These are phyloP conservation scores for Pseudogymnoascus verrucosus DNA, from an alignment of 2,329 filamentous ascomycete species.

Conservation along the genomic window DNA sequence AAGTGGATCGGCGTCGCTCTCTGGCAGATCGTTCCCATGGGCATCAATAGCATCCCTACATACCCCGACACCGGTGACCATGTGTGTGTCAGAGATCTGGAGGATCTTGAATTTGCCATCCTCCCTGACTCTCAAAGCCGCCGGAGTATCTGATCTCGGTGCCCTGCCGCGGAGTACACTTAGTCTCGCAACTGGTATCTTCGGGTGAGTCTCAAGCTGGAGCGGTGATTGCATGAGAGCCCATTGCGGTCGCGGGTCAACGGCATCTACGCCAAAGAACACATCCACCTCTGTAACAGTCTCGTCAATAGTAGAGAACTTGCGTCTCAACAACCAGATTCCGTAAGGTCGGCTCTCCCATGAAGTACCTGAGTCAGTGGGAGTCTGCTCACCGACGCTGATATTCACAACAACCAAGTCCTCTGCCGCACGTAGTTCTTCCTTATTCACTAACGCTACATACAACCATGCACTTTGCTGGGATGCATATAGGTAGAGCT, in stretches of 20 bases:
- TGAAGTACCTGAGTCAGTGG: conserved; percentile 41
- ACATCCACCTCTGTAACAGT: conserved; percentile 60
- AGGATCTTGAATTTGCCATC: neutral
- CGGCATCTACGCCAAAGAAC: conserved; percentile 63
- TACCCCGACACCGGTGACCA: conserved; percentile 75
- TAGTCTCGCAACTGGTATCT: conserved; percentile 31
- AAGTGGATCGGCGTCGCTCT: conserved; percentile 80
- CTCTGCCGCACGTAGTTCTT: neutral
- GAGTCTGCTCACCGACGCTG: conserved; percentile 30
- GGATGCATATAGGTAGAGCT: neutral
- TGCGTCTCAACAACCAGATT: conserved; percentile 50
- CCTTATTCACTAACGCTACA: neutral
- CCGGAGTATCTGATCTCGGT: neutral
- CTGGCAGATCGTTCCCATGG: conserved; percentile 40
- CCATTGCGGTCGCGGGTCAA: conserved; percentile 81
- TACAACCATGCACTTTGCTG: neutral
- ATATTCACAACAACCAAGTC: neutral
- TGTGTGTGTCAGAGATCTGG: conserved; percentile 39
- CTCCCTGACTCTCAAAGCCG: neutral
- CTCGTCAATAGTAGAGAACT: conserved; percentile 32
- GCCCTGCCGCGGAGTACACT: conserved; percentile 23
- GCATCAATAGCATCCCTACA: conserved; percentile 70
- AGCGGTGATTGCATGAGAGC: conserved; percentile 29
- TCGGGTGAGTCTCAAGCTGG: conserved; percentile 26
- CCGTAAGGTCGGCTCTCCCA: conserved; percentile 59